Evolutionary conservation across 148 eudicot species (phyloP).

Genomic region (Chenopodium formosanum): DNA sequence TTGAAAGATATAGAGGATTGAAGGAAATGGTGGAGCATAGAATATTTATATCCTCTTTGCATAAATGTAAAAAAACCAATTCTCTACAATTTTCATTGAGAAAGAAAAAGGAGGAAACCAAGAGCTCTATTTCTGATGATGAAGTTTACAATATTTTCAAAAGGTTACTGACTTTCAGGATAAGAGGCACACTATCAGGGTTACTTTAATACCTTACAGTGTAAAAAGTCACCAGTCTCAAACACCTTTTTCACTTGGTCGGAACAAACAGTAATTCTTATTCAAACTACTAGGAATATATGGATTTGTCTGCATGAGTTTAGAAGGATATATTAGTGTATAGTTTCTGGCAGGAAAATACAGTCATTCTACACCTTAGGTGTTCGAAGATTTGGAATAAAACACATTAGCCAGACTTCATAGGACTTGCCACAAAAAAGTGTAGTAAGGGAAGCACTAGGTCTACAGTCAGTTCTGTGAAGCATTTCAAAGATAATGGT

Average conservation of each 20-base stretch:
- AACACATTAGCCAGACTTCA: not conserved
- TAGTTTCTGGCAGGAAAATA: not conserved
- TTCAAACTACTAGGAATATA: not conserved
- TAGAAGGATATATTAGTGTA: not conserved
- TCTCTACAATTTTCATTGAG: not conserved
- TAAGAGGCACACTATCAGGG: not conserved
- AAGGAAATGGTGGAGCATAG: not conserved
- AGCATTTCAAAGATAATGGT: not conserved
- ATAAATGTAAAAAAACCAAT: not conserved
- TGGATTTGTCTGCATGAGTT: not conserved
- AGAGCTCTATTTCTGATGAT: not conserved
- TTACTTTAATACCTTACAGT: too few relatives aligned
- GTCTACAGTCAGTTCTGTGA: not conserved
- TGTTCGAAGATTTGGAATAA: not conserved
- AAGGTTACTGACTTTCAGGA: not conserved
- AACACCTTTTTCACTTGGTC: not conserved
- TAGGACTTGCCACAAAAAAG: not conserved
- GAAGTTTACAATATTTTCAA: not conserved
- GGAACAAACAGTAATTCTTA: not conserved
- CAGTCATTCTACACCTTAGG: not conserved
- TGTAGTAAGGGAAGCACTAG: not conserved
- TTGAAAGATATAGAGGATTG: not conserved
- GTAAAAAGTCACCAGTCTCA: not conserved
- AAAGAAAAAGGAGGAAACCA: not conserved
- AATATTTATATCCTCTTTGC: not conserved